These are phyloP conservation scores for Baudoinia panamericana DNA, from an alignment of 495 filamentous ascomycete genomes.

Conservation along the genomic window DNA sequence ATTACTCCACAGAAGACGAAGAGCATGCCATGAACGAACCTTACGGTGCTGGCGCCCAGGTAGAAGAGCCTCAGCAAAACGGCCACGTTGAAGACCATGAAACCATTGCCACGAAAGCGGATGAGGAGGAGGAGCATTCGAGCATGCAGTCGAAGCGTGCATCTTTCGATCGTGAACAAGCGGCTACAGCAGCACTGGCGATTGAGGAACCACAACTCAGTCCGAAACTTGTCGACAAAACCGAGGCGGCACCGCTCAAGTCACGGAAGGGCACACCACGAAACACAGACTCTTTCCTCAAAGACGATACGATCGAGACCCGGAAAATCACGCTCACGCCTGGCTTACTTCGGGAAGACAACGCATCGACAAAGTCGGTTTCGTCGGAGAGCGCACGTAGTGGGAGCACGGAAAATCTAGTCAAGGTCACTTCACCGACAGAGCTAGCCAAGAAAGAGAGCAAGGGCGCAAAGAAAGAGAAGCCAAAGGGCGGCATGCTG, in stretches of 20 bases:
- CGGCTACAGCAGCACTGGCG: constrained; percentile 11
- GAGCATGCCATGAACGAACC: constrained; percentile 25
- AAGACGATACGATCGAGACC: constrained; percentile 85
- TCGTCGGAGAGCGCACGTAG: constrained; percentile 17
- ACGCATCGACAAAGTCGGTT: constrained; percentile 6
- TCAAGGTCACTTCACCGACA: constrained; percentile 38
- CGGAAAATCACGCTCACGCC: constrained; percentile 96
- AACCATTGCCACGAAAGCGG: constrained; percentile 16
- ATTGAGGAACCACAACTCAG: constrained; percentile 18
- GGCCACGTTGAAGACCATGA: constrained; percentile 21
- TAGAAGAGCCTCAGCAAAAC: constrained; percentile 19
- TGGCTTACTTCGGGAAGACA: constrained; percentile 83
- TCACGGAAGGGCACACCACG: constrained; percentile 74
- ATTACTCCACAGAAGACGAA: constrained; percentile 80
- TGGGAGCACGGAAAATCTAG: constrained; percentile 41
- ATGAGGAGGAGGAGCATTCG: constrained; percentile 8
- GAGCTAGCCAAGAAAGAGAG: constrained; percentile 54
- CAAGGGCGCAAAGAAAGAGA: constrained; percentile 85
- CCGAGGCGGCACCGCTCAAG: constrained; percentile 33
- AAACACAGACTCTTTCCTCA: constrained; percentile 92
- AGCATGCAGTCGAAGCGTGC: constrained; percentile 9
- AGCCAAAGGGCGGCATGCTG: constrained; percentile 59
- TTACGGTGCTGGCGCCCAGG: constrained; percentile 10
- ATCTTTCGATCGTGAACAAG: constrained; percentile 17
- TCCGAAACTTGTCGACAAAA: constrained; percentile 14